Conservation (phyloP, 2,329 filamentous ascomycete genomes). For the Aspergillus vadensis region DNA sequence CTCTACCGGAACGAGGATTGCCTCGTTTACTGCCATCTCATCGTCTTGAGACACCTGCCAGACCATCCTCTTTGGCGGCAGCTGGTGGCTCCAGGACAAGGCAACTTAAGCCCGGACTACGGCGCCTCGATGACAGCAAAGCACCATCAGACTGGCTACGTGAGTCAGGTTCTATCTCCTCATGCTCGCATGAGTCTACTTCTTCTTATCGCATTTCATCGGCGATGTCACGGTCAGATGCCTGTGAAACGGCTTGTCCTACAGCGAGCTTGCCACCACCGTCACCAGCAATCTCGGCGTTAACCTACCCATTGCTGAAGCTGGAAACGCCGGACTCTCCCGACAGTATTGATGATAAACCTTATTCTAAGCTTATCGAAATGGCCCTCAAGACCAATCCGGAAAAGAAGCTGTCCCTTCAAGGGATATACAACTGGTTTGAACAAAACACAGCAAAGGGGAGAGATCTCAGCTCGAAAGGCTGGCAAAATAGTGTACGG, state of each 20-base stretch:
- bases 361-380: slow-evolving; percentile 83
- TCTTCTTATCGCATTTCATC: slow-evolving; percentile 13
- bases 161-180: slow-evolving; percentile 8
- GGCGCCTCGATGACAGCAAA: slow-evolving; percentile 13
- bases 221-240: slow-evolving; percentile 7
- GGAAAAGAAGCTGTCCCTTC: slow-evolving; percentile 71
- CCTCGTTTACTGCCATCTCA: slow-evolving; percentile 16
- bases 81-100: slow-evolving; percentile 16
- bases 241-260: slow-evolving; percentile 3
- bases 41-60: slow-evolving; percentile 11
- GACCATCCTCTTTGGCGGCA: slow-evolving; percentile 15
- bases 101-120: slow-evolving; percentile 16
- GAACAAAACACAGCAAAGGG: slow-evolving; percentile 76
- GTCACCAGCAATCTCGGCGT: slow-evolving; percentile 27
- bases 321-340: slow-evolving; percentile 16
- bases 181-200: slow-evolving; percentile 9
- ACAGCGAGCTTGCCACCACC: slow-evolving; percentile 15
- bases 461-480: slow-evolving; percentile 60
- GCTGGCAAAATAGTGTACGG: slow-evolving; percentile 94
- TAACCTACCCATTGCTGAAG: slow-evolving; percentile 24
- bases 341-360: slow-evolving; percentile 39
- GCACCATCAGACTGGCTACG: slow-evolving; percentile 18
- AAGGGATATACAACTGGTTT: slow-evolving; percentile 92
- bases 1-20: slow-evolving; percentile 3
- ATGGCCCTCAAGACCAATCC: slow-evolving; percentile 70